Evolutionary conservation across 345 rosid species (phyloP).

Genomic region (Euphorbia lathyris): DNA sequence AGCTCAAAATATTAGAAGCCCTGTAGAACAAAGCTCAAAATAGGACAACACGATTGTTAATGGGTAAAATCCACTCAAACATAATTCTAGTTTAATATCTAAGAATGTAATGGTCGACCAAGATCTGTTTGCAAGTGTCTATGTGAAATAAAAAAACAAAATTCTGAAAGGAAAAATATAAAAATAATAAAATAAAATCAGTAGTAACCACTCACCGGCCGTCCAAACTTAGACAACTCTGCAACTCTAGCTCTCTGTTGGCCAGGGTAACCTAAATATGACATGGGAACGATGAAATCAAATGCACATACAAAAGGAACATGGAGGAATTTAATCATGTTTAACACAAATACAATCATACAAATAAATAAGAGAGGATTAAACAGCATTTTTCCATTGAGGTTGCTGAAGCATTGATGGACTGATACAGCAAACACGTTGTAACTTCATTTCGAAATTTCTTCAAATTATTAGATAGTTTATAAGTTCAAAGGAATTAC

Average conservation of each 20-base stretch:
- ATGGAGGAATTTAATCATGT: not conserved
- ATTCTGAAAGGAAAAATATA: not conserved
- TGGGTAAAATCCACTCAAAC: not conserved
- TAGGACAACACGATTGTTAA: not conserved
- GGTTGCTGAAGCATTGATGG: not conserved
- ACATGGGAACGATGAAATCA: not conserved
- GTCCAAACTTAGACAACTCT: slow-evolving; percentile 81
- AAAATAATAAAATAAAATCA: not conserved
- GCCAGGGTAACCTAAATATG: slow-evolving; percentile 25
- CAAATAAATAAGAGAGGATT: not conserved
- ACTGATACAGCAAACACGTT: not conserved
- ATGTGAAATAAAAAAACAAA: not conserved
- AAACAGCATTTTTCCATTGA: not conserved
- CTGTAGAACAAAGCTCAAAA: not conserved
- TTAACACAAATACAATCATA: not conserved
- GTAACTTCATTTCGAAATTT: not conserved
- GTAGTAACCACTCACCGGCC: slow-evolving; percentile 61
- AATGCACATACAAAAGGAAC: not conserved
- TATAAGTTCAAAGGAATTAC: slow-evolving; percentile 31
- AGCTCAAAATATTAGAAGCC: not conserved
- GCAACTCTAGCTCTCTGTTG: slow-evolving; percentile 60
- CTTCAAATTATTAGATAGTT: not conserved
- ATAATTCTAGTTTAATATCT: not conserved
- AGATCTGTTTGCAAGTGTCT: not conserved
- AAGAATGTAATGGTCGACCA: not conserved